Percentiles rank a stretch among this genome's conserved stretches.
Evolutionary conservation across 2,329 filamentous ascomycete species (phyloP).

Genomic region (Fusarium sp.): DNA sequence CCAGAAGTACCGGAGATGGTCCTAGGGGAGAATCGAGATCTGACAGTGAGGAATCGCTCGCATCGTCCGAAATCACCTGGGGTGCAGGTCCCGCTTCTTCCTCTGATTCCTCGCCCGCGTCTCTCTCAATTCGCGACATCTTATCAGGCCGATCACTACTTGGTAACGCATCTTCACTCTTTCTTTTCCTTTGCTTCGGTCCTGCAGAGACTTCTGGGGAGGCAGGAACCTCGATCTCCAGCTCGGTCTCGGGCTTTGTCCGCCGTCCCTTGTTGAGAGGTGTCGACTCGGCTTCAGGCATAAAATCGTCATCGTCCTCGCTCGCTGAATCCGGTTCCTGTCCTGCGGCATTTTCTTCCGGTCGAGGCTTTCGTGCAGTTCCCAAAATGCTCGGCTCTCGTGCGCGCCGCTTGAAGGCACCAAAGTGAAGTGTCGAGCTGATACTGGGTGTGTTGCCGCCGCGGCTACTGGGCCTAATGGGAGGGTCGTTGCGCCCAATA

Average conservation of each 20-base stretch:
- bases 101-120: conserved; percentile 21
- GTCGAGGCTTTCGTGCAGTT: conserved; percentile 55
- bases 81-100: conserved; percentile 14
- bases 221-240: conserved; percentile 31
- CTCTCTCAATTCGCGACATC: conserved; percentile 43
- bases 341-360: conserved; percentile 45
- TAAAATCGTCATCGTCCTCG: conserved; percentile 61
- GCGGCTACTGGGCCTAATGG: conserved; percentile 63
- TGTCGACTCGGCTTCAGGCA: conserved; percentile 74
- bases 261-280: conserved; percentile 61
- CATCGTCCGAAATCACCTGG: conserved; percentile 26
- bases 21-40: conserved; percentile 50
- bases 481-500: conserved; percentile 59
- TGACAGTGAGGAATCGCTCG: conserved; percentile 52
- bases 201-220: conserved; percentile 40
- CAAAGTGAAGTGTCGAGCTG: conserved; percentile 63
- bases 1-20: conserved; percentile 37
- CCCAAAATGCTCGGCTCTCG: conserved; percentile 71
- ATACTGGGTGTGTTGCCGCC: conserved; percentile 58
- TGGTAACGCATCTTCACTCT: conserved; percentile 59
- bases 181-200: conserved; percentile 62
- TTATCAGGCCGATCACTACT: conserved; percentile 51
- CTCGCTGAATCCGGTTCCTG: conserved; percentile 50
- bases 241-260: conserved; percentile 43
- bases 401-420: conserved; percentile 64